A percentile compares a stretch with the other conserved stretches of the same genome.
Conservation (phyloP, 106 monocot species). For the Acanthochlamys bracteata region DNA sequence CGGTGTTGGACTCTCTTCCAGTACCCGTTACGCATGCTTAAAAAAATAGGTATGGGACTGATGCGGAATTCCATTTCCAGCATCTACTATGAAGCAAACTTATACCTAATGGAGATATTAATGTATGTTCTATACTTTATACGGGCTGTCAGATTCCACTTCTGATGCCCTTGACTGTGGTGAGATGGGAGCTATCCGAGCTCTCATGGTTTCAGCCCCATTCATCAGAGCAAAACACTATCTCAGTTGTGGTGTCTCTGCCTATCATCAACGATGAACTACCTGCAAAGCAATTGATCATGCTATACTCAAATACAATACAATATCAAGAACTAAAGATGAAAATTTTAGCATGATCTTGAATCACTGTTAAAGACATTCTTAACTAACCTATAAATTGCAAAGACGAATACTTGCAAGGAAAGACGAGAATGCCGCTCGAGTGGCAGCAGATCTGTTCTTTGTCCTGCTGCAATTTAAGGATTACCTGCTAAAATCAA, state of each 20-base stretch:
- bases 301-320: neutral
- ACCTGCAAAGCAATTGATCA: slow-evolving; percentile 1
- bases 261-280: slow-evolving; percentile 13
- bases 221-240: slow-evolving; percentile 10
- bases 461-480: slow-evolving; percentile 37
- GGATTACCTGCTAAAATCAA: slow-evolving; percentile 8
- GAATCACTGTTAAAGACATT: neutral
- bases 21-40: too few relatives aligned
- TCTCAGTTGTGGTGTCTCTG: slow-evolving; percentile 2
- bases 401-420: slow-evolving; percentile 13
- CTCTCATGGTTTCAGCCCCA: slow-evolving; percentile 9
- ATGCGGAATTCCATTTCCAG: too few relatives aligned
- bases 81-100: too few relatives aligned
- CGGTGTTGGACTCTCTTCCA: too few relatives aligned
- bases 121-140: neutral
- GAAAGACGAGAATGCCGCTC: slow-evolving; percentile 9
- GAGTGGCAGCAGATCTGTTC: slow-evolving; percentile 5
- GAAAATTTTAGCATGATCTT: neutral
- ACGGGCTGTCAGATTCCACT: slow-evolving; percentile 4
- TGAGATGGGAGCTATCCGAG: slow-evolving; percentile 6
- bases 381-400: slow-evolving; percentile 9
- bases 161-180: neutral
- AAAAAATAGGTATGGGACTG: too few relatives aligned
- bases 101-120: too few relatives aligned
- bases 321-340: neutral